Evolutionary conservation across 2,329 filamentous ascomycete genomes (phyloP).

Genomic region (Paraphaeosphaeria sporulosa): DNA sequence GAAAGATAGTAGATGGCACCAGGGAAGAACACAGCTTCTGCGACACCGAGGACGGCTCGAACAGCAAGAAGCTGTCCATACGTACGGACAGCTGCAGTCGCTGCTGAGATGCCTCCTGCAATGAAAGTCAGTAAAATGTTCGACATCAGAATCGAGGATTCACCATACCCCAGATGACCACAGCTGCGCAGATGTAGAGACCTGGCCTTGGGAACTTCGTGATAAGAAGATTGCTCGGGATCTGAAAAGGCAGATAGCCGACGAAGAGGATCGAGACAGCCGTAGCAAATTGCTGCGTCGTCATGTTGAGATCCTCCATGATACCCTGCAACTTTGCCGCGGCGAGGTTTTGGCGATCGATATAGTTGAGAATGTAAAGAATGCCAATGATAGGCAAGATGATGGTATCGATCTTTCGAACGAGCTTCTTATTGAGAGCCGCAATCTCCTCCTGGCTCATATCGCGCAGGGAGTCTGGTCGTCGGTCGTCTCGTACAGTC

Average conservation of each 20-base stretch:
- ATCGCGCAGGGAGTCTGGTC: conserved; percentile 24
- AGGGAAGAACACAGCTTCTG: conserved; percentile 1
- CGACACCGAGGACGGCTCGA: conserved; percentile 34
- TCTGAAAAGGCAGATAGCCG: conserved; percentile 40
- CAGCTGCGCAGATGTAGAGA: conserved; percentile 28
- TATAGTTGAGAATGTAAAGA: conserved; percentile 31
- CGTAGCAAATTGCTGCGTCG: conserved; percentile 28
- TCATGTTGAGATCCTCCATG: conserved; percentile 31
- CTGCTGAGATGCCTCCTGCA: conserved; percentile 22
- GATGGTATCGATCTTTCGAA: conserved; percentile 27
- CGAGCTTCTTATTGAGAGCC: conserved; percentile 25
- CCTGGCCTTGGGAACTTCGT: conserved; percentile 25
- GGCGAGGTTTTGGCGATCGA: conserved; percentile 30
- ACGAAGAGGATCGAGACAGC: conserved; percentile 64
- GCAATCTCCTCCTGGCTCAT: conserved; percentile 27
- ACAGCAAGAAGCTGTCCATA: conserved; percentile 29
- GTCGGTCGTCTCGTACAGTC: conserved; percentile 12
- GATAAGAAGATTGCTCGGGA: conserved; percentile 30
- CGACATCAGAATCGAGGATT: neutral
- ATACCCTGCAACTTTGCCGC: conserved; percentile 30
- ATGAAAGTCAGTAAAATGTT: neutral
- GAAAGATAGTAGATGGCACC: neutral
- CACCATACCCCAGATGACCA: conserved; percentile 27
- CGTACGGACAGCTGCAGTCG: conserved; percentile 25
- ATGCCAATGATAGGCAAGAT: conserved; percentile 29